Percentiles rank a stretch among this genome's conserved stretches.
Conservation (phyloP, 257 asterid species). For the Solanum piurae region DNA sequence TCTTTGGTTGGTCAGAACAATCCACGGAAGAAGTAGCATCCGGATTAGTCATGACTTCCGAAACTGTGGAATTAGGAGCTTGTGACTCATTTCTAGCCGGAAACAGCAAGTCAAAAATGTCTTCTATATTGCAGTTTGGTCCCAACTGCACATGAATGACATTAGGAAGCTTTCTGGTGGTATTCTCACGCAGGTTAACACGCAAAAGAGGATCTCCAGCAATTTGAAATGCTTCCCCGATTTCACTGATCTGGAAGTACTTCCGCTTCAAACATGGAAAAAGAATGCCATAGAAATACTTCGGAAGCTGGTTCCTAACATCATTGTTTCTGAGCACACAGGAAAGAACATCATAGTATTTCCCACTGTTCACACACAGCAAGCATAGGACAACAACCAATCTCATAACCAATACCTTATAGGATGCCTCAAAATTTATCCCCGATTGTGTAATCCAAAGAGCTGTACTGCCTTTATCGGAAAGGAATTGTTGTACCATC, state of each 20-base stretch:
- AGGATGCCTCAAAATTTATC: constrained; percentile 2
- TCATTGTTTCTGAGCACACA: not conserved
- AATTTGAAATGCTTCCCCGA: constrained; percentile 32
- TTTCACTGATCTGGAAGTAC: not conserved
- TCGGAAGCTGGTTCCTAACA: constrained; percentile 21
- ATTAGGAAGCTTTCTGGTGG: constrained; percentile 6
- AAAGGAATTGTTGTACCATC: constrained; percentile 15
- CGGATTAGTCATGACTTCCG: not conserved
- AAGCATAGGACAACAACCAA: constrained; percentile 31
- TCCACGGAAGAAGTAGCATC: not conserved
- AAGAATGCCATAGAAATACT: constrained; percentile 19
- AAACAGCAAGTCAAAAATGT: constrained; percentile 22
- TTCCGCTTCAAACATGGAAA: not conserved
- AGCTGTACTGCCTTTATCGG: not conserved
- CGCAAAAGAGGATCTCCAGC: constrained; percentile 43
- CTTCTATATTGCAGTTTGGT: constrained; percentile 4
- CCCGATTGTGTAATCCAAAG: constrained; percentile 26
- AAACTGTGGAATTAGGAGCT: not conserved
- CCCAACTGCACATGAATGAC: constrained; percentile 26
- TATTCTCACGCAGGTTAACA: constrained; percentile 8
- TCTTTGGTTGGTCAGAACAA: not conserved
- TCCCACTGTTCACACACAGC: constrained; percentile 27
- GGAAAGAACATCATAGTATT: not conserved
- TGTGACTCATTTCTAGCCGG: not conserved
- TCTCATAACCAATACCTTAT: constrained; percentile 28